phyloP scores from a whole-genome alignment of 176 grass and related monocot genomes.

The Thalia dealbata region DNA sequence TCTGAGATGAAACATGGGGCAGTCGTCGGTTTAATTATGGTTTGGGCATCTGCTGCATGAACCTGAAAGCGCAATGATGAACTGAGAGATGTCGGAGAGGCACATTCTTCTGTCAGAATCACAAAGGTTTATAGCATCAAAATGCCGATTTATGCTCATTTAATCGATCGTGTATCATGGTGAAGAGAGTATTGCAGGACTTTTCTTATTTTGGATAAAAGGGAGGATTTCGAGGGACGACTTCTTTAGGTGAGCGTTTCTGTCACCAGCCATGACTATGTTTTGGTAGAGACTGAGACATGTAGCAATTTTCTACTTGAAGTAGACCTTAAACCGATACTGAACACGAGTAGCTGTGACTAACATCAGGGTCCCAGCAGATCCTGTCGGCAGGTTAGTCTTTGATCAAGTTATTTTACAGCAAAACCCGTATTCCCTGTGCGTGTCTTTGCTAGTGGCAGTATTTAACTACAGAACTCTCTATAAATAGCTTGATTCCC shows the following conservation, averaged over 20 bases:
- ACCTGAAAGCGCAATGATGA: neutral
- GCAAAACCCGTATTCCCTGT: neutral
- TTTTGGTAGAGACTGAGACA: neutral
- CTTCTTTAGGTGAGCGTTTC: neutral
- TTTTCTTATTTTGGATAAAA: too few species aligned
- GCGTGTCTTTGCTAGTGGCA: neutral
- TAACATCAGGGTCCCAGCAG: neutral
- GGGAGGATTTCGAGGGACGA: too few species aligned
- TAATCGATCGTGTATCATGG: too few species aligned
- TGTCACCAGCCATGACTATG: neutral
- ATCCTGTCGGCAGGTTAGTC: neutral
- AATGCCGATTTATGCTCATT: too few species aligned
- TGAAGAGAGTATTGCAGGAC: neutral
- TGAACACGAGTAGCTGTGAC: neutral
- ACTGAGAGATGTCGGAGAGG: too few species aligned
- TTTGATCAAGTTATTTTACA: neutral
- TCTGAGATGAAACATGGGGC: too few species aligned
- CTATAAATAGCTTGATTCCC: neutral
- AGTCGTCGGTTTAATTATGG: neutral
- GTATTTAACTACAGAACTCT: neutral
- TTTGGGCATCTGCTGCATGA: neutral
- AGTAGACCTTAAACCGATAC: neutral
- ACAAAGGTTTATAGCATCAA: too few species aligned
- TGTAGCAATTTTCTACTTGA: neutral
- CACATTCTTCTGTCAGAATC: too few species aligned